Evolutionary conservation across 768 basidiomycete genomes (phyloP), one percentile per base, ranked within the genome.

Genomic region (Trametes cinnabarina): DNA sequence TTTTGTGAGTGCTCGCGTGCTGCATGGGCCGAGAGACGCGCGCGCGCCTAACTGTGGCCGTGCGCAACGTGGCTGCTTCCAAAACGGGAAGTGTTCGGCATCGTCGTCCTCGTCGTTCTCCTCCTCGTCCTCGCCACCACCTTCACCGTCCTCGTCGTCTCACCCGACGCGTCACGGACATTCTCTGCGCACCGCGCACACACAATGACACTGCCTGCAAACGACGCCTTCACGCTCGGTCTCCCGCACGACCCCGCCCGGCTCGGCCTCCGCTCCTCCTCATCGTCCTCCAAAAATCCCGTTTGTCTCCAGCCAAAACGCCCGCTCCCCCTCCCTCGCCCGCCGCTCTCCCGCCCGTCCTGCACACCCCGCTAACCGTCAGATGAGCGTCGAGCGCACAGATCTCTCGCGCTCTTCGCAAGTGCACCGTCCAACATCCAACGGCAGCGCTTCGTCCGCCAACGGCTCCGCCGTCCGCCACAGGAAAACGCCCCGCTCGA

Each of bases 221-320:
- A 66, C 59, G 65, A 66, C 61, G 65, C 63, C 6, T 66, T 66
- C 48, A 64, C 63, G 28, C 60, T 66, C 28, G 63, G 63, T 23
- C 51, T 64, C 30, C 57, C 51, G 25, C 63, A 66, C 63, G 61
- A 64, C 47, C 58, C 50, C 39, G 32, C 55, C 34, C 55, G 58
- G 26, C 53, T 66, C 48, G 56, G 48, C 42, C 58, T 65, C 39
- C 65, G 60, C 54, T 62, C 65, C 17, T 63, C 63, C 26, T 63
- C 63, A 25, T 44, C 65, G 22, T 32, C 30, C 34, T 44, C 65
- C 28, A 66, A 66, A n/a, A 54, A 59, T 66, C 28, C 57, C 65
- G 25, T 66, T 66, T 51, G 61, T 62, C 30, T 55, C 64, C 34
- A 52, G 53, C 41, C 23, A 49, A 5, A 62, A 62, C 43, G 32